These are phyloP conservation scores for Leucoagaricus sp. DNA, from an alignment of 1,284 basidiomycete species.

Conservation along the genomic window DNA sequence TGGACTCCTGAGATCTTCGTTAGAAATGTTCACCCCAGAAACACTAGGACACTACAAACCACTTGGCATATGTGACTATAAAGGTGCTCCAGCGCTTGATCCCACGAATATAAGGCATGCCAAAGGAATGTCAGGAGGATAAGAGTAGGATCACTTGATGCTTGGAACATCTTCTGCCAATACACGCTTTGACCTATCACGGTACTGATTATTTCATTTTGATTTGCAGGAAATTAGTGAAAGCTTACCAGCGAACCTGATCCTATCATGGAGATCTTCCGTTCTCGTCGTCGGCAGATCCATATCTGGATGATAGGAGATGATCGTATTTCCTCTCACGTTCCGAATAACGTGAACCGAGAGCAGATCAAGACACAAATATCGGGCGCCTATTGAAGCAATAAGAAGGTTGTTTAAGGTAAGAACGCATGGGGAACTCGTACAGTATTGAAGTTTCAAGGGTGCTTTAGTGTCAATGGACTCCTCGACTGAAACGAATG, in stretches of 20 bases:
- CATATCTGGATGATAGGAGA: slow-evolving; percentile 19
- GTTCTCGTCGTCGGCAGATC: slow-evolving; percentile 34
- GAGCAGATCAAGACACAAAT: slow-evolving; percentile 13
- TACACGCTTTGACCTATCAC: slow-evolving; percentile 49
- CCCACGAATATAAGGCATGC: slow-evolving; percentile 60
- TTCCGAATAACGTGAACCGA: slow-evolving; percentile 15
- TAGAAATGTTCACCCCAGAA: background rate
- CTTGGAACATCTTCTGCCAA: slow-evolving; percentile 50
- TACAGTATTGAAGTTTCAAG: slow-evolving; percentile 12
- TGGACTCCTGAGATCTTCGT: slow-evolving; percentile 30
- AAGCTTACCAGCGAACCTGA: slow-evolving; percentile 32
- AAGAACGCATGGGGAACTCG: background rate
- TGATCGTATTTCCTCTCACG: slow-evolving; percentile 12
- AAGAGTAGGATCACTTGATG: slow-evolving; percentile 50
- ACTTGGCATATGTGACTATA: slow-evolving; percentile 44
- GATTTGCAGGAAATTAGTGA: too few relatives aligned
- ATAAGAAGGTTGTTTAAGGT: background rate
- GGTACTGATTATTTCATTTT: background rate
- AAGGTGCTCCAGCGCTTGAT: slow-evolving; percentile 50
- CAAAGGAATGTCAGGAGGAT: slow-evolving; percentile 50
- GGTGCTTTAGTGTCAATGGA: slow-evolving; percentile 13
- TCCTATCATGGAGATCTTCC: slow-evolving; percentile 32
- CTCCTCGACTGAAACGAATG: background rate
- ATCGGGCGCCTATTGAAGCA: slow-evolving; percentile 12
- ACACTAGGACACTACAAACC: background rate